Conservation (phyloP, 176 grass and related monocot species). For the Avena atlantica region DNA sequence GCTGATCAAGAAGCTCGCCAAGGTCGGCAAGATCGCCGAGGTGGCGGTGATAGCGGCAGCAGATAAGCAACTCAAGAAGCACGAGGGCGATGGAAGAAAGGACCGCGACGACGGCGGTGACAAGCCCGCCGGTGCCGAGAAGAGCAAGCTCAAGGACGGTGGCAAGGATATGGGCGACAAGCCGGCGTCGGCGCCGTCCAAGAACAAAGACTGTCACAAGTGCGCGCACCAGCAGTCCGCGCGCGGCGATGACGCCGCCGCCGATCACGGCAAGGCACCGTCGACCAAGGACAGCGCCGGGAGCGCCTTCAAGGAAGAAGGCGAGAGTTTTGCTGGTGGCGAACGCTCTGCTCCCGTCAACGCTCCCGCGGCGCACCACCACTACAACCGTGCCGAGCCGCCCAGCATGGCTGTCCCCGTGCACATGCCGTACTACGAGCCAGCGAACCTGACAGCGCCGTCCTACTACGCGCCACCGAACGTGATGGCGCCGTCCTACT, state of each 20-base stretch:
- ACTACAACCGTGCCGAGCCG: constrained; percentile 64
- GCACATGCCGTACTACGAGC: constrained; percentile 52
- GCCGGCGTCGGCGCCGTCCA: constrained; percentile 8
- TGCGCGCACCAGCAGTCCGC: constrained; percentile 26
- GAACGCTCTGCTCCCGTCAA: constrained; percentile 11
- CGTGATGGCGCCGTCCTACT: constrained; percentile 45
- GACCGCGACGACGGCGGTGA: background rate
- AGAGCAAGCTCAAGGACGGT: constrained; percentile 36
- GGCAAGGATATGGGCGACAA: constrained; percentile 31
- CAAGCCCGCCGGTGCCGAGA: background rate
- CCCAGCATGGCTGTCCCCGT: constrained; percentile 55
- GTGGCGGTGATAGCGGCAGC: constrained; percentile 40
- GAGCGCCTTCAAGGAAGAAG: background rate
- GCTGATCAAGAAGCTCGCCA: constrained; percentile 75
- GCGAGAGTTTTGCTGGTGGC: background rate
- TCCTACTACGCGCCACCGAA: constrained; percentile 55
- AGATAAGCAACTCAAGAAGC: constrained; percentile 38
- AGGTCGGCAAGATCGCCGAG: constrained; percentile 78
- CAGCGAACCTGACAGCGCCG: constrained; percentile 30
- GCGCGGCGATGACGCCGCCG: background rate
- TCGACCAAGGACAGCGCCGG: constrained; percentile 6
- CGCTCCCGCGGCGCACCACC: constrained; percentile 19
- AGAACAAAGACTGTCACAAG: constrained; percentile 46
- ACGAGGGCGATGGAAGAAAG: background rate
- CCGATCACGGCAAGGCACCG: constrained; percentile 27